These are phyloP conservation scores for Rhizopus arrhizus DNA, from an alignment of 371 early-diverging fungal species.

Conservation along the genomic window DNA sequence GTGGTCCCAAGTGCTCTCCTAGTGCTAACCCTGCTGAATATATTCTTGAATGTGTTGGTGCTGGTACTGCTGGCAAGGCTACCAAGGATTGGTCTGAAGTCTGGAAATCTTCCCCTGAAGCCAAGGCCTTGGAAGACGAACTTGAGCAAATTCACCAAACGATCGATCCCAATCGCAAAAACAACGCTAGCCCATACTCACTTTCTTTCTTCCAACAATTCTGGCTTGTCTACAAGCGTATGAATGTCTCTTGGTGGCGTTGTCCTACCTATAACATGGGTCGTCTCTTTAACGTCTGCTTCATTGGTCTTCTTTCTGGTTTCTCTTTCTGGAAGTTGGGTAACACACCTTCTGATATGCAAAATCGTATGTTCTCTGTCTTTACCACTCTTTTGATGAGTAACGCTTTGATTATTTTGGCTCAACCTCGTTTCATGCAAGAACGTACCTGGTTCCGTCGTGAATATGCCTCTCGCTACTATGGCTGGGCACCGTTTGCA, in stretches of 20 bases:
- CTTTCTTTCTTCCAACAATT: slow-evolving; percentile 42
- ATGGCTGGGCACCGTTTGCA: slow-evolving; percentile 70
- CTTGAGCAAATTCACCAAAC: slow-evolving; percentile 37
- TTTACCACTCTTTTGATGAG: slow-evolving; percentile 71
- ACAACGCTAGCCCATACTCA: slow-evolving; percentile 31
- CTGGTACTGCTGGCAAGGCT: slow-evolving; percentile 60
- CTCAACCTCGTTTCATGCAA: slow-evolving; percentile 71
- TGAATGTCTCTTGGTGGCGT: slow-evolving; percentile 67
- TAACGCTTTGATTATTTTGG: slow-evolving; percentile 70
- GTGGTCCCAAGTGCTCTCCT: slow-evolving; percentile 62
- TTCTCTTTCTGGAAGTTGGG: slow-evolving; percentile 73
- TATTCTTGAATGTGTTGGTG: slow-evolving; percentile 69
- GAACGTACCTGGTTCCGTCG: slow-evolving; percentile 73
- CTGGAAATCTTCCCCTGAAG: slow-evolving; percentile 60
- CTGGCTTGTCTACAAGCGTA: slow-evolving; percentile 61
- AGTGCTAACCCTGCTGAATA: slow-evolving; percentile 76
- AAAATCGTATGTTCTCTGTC: slow-evolving; percentile 72
- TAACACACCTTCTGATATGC: slow-evolving; percentile 60
- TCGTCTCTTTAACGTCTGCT: slow-evolving; percentile 52
- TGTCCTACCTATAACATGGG: slow-evolving; percentile 70
- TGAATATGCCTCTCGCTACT: slow-evolving; percentile 74
- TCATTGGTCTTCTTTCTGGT: slow-evolving; percentile 66
- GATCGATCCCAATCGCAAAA: slow-evolving; percentile 29
- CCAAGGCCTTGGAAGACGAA: slow-evolving; percentile 33
- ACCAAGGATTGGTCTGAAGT: slow-evolving; percentile 63